Evolutionary conservation across 2,329 filamentous ascomycete species (phyloP), one percentile per base, ranked within the genome.

Genomic region (Diaporthe amygdali): DNA sequence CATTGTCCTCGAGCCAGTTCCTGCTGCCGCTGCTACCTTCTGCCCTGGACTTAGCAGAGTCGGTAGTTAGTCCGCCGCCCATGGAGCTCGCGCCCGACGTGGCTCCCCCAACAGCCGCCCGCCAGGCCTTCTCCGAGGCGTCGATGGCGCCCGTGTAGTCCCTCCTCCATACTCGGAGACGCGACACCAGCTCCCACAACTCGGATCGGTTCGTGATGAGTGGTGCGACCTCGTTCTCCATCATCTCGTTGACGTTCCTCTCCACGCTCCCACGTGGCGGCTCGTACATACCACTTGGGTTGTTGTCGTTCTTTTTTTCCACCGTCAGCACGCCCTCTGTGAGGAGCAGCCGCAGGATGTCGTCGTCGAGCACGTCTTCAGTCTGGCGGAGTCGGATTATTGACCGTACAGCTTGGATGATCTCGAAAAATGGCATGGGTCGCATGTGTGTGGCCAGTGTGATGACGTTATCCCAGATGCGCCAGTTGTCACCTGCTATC

Each of bases 381-480:
- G 93, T 92, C 51, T 91, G 87, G 49, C 94, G 91, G 47, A 98
- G 89, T 30, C 92, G 90, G 68, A 97, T 90, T 66, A 98, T 87
- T 72, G 92, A 90, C 49, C 88, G 89, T 71, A 96, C 88, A 0
- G 94, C 94, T 5, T 92, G 86, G 39, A 97, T 84, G 64, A 97
- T 89, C 73, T 98, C 94, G 0, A 85, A 81, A 78, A 94, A 91
- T 0, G 92, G 90, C 0, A 94, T 92, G 0, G 96, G 95, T 0
- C 87, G 87, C 34, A 96, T 88, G 2, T 94, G 93, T 0, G 93
- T 90, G 0, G 94, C 93, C 27, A 98, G 91, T 0, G 95, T 96
- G 70, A 99, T 89, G 20, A 98, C 92, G 77, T 99, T 99, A 79
- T 97, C 94, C 96, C 96, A 98, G 80, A 99, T 98, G 76, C 94